Conservation (phyloP, 441 rosid species). For the Pelargonium citronellum region DNA sequence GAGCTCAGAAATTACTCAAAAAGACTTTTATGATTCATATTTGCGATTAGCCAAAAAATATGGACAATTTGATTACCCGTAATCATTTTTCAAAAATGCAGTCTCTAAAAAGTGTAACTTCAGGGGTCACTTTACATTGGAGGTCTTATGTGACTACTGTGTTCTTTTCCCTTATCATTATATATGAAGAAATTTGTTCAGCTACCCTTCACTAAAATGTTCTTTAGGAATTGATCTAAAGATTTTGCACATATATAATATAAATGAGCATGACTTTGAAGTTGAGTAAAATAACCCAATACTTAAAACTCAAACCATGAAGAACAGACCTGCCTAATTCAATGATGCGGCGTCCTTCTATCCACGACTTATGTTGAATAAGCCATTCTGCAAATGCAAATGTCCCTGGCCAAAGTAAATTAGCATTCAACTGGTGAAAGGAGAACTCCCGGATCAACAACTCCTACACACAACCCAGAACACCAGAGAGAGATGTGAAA, state of each 20-base stretch:
- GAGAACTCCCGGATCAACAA: slow-evolving; percentile 69
- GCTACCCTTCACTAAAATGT: background rate
- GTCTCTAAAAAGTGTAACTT: no score
- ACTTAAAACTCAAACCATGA: background rate
- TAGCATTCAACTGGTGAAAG: slow-evolving; percentile 87
- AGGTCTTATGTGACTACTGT: no score
- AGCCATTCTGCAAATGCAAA: slow-evolving; percentile 91
- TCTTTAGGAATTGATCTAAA: background rate
- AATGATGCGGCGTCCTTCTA: slow-evolving; percentile 56
- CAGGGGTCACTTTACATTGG: no score
- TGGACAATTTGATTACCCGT: background rate
- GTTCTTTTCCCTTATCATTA: background rate
- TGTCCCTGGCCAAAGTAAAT: slow-evolving; percentile 95
- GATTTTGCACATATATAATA: background rate
- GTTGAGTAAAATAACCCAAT: background rate
- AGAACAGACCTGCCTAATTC: slow-evolving; percentile 80
- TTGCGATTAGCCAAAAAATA: background rate
- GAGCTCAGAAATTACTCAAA: background rate
- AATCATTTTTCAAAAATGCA: no score
- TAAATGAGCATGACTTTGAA: background rate
- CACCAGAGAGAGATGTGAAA: background rate
- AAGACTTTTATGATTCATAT: background rate
- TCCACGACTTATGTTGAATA: slow-evolving; percentile 34
- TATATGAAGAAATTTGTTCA: background rate
- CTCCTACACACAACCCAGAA: slow-evolving; percentile 45